Evolutionary conservation across 805 yeast species (phyloP).

Genomic region (Nakazawaea peltata): DNA sequence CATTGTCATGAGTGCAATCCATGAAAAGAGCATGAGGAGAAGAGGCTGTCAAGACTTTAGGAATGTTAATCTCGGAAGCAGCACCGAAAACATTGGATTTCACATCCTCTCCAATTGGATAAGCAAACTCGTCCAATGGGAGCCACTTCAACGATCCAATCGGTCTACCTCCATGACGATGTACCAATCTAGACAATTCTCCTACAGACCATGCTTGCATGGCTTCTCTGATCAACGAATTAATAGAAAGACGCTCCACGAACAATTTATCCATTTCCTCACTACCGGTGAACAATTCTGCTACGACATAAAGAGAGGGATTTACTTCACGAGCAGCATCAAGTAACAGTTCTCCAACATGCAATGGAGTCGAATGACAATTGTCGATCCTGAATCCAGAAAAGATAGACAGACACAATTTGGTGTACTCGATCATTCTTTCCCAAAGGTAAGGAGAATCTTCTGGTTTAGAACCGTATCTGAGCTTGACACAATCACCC

Average conservation of each 20-base stretch:
- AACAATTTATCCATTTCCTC: constrained; percentile 85
- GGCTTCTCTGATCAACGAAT: constrained; percentile 88
- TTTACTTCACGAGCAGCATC: constrained; percentile 83
- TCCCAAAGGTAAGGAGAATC: constrained; percentile 91
- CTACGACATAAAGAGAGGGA: constrained; percentile 86
- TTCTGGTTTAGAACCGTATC: constrained; percentile 70
- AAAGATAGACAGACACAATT: constrained; percentile 63
- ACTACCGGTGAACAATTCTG: constrained; percentile 90
- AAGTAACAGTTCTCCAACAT: constrained; percentile 82
- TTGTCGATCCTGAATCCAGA: constrained; percentile 91
- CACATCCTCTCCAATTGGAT: constrained; percentile 39
- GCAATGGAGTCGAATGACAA: constrained; percentile 93
- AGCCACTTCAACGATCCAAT: constrained; percentile 84
- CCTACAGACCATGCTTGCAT: constrained; percentile 92
- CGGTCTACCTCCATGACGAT: constrained; percentile 91
- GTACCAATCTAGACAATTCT: constrained; percentile 80
- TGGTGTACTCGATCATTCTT: constrained; percentile 73
- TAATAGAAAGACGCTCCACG: constrained; percentile 85
- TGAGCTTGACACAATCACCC: constrained; percentile 93
- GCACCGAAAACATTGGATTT: constrained; percentile 18
- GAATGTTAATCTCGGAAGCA: constrained; percentile 60
- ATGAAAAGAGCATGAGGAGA: constrained; percentile 92
- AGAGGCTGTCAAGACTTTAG: constrained; percentile 53
- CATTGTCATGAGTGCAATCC: constrained; percentile 98
- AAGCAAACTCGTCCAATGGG: constrained; percentile 68